Percentiles rank a stretch among this genome's conserved stretches.
Evolutionary conservation across 1,284 basidiomycete genomes (phyloP).

Genomic region (Cutaneotrichosporon sp.): DNA sequence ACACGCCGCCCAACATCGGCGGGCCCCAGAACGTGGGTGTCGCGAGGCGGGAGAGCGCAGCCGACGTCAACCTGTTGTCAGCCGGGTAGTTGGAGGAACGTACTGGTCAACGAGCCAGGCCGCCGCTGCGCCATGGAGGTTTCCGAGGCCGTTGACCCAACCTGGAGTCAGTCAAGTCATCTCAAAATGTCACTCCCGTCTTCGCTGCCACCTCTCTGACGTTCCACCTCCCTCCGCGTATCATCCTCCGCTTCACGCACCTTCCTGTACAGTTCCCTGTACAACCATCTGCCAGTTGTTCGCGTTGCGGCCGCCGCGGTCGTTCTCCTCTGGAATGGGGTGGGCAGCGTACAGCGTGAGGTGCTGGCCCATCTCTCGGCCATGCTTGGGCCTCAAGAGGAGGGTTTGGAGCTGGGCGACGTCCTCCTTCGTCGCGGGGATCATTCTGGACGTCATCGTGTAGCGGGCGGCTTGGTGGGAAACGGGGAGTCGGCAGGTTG

Average conservation of each 20-base stretch:
- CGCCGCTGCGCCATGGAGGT: conserved; percentile 43
- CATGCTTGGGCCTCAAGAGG: conserved; percentile 1
- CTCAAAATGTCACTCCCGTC: background rate
- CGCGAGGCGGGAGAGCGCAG: conserved; percentile 20
- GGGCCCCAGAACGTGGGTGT: conserved; percentile 45
- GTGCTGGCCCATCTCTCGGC: conserved; percentile 2
- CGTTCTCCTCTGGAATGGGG: conserved; percentile 19
- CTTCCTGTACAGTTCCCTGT: conserved; percentile 14
- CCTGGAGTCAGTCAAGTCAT: conserved; percentile 22
- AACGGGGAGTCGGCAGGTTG: background rate
- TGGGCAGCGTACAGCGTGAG: conserved; percentile 22
- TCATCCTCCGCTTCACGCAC: conserved; percentile 4
- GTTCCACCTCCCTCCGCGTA: background rate
- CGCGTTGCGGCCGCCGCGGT: conserved; percentile 17
- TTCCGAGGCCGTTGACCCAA: conserved; percentile 37
- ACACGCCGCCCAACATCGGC: conserved; percentile 42
- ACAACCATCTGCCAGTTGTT: conserved; percentile 20
- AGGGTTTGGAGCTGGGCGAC: background rate
- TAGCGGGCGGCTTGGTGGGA: background rate
- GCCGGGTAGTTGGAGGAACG: background rate
- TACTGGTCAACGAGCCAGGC: conserved; percentile 42
- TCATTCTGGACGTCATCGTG: background rate
- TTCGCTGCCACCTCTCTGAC: background rate
- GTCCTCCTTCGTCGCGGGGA: conserved; percentile 5
- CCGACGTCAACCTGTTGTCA: conserved; percentile 7